Conservation (phyloP, 2,329 filamentous ascomycete genomes). For the Bisporella sp. region DNA sequence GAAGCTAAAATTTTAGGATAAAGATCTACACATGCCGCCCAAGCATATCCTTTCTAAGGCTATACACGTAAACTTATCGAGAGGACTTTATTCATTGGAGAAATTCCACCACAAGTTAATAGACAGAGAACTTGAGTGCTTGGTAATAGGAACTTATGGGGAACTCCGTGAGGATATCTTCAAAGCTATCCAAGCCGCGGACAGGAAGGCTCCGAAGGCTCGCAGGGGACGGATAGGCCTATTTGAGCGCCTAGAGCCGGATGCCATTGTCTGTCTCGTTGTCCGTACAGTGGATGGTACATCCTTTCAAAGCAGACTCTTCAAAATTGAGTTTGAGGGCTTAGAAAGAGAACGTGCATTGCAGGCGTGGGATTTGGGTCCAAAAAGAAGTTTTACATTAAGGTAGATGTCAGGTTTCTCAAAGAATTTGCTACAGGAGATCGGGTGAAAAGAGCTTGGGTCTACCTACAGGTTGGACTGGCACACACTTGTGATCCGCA, state of each 20-base stretch:
- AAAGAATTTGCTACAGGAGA: conserved; percentile 1
- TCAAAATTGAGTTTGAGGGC: conserved; percentile 2
- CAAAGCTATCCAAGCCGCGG: conserved; percentile 3
- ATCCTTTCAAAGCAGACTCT: neutral
- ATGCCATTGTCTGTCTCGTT: conserved; percentile 3
- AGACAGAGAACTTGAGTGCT: conserved; percentile 1
- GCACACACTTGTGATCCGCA: no score
- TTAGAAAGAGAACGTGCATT: conserved; percentile 1
- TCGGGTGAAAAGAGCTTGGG: no score
- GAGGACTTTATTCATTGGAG: neutral
- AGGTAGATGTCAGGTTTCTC: conserved; percentile 2
- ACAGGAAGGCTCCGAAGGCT: conserved; percentile 2
- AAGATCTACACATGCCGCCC: neutral
- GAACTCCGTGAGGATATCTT: conserved; percentile 2
- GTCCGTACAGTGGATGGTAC: neutral
- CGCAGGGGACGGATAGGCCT: conserved; percentile 1
- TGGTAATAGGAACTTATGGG: conserved; percentile 4
- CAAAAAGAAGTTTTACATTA: conserved; percentile 4
- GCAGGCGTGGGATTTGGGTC: conserved; percentile 2
- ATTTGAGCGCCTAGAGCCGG: conserved; percentile 3
- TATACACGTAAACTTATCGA: conserved; percentile 3
- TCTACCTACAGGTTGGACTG: no score
- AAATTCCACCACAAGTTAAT: conserved; percentile 3
- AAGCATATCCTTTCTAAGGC: conserved; percentile 2
- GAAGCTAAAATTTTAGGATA: conserved; percentile 2